A percentile compares a stretch with the other conserved stretches of the same genome.
These are phyloP conservation scores for Bruguiera gymnorhiza DNA, from an alignment of 345 rosid genomes.

Conservation along the genomic window DNA sequence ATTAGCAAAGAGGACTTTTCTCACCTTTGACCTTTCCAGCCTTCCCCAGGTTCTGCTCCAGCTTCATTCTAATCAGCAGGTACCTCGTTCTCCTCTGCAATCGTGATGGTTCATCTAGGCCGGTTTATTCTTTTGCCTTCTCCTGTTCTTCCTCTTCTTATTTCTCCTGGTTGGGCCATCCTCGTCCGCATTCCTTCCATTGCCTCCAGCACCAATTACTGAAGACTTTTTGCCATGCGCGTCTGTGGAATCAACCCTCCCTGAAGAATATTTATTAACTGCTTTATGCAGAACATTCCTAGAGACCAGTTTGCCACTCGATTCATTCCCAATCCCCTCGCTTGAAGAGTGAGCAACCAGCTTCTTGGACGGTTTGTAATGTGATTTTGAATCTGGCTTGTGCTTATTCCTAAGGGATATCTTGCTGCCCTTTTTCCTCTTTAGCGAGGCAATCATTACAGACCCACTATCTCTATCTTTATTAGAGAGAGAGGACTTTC, in stretches of 20 bases:
- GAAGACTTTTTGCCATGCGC: constrained; percentile 13
- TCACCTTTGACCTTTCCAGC: constrained; percentile 99
- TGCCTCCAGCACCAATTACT: constrained; percentile 18
- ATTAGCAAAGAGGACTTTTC: constrained; percentile 11
- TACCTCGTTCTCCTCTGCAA: constrained; percentile 91
- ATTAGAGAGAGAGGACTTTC: constrained; percentile 31
- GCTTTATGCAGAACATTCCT: constrained; percentile 21
- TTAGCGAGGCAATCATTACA: constrained; percentile 42
- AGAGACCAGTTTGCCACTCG: constrained; percentile 17
- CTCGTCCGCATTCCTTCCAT: constrained; percentile 22
- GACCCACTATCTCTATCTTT: constrained; percentile 37
- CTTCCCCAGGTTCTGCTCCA: constrained; percentile 96
- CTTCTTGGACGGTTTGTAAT: constrained; percentile 27
- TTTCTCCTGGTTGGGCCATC: constrained; percentile 36
- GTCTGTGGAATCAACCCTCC: constrained; percentile 24
- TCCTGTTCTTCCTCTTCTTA: constrained; percentile 52
- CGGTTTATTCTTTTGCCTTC: constrained; percentile 39
- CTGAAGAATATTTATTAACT: constrained; percentile 21
- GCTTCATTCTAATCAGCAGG: constrained; percentile 84
- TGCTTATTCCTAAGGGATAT: constrained; percentile 7
- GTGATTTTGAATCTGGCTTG: constrained; percentile 29
- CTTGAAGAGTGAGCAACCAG: constrained; percentile 18
- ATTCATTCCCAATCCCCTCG: constrained; percentile 25
- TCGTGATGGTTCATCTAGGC: constrained; percentile 68
- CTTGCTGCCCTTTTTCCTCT: constrained; percentile 31